A percentile compares a stretch with the other conserved stretches of the same genome.
Conservation (phyloP, 2,329 filamentous ascomycete genomes). For the Trichoderma sp. region DNA sequence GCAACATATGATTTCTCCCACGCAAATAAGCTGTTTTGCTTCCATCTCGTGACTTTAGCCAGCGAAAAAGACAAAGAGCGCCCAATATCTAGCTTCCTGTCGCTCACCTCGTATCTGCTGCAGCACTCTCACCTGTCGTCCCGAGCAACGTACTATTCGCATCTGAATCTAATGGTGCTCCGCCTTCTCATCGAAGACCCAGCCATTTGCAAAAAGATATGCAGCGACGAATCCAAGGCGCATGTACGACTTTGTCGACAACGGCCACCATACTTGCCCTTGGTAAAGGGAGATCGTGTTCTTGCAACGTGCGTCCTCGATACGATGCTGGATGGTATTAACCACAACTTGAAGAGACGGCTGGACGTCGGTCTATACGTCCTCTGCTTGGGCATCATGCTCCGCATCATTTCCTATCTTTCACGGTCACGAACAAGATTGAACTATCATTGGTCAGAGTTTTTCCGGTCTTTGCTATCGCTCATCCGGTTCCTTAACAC, state of each 20-base stretch:
- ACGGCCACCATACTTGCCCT: constrained; percentile 80
- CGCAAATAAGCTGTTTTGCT: constrained; percentile 93
- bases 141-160: constrained; percentile 79
- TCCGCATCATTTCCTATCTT: constrained; percentile 82
- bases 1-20: constrained; percentile 92
- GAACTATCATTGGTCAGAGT: constrained; percentile 90
- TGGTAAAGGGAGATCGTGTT: constrained; percentile 72
- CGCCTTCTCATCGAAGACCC: constrained; percentile 87
- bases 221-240: constrained; percentile 74
- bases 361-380: constrained; percentile 86
- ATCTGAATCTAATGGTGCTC: constrained; percentile 82
- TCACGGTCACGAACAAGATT: constrained; percentile 81
- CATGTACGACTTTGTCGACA: constrained; percentile 86
- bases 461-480: constrained; percentile 87
- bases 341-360: constrained; percentile 85
- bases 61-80: constrained; percentile 69
- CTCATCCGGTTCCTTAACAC: constrained; percentile 89
- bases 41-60: constrained; percentile 71
- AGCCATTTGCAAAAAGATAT: constrained; percentile 79
- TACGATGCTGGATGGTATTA: constrained; percentile 85
- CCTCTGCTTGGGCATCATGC: constrained; percentile 77
- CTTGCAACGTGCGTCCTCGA: constrained; percentile 80
- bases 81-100: constrained; percentile 81
- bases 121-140: constrained; percentile 88
- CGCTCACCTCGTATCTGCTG: constrained; percentile 86